phyloP scores from a whole-genome alignment of 176 grass and related monocot species.

The Phoenix roebelenii region DNA sequence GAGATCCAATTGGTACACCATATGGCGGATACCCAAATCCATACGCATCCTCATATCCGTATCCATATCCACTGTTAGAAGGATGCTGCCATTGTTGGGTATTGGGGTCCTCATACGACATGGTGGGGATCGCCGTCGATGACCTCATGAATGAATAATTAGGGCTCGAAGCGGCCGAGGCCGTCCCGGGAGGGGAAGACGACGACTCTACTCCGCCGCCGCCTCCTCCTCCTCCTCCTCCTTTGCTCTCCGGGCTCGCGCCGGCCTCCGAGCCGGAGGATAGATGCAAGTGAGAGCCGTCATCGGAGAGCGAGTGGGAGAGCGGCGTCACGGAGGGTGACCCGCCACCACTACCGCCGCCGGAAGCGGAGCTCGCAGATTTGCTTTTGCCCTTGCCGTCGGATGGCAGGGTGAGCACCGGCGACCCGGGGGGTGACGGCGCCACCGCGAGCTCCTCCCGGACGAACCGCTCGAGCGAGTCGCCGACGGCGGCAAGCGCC shows the following conservation, averaged over 20 bases:
- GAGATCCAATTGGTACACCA: neutral
- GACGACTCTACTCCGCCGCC: neutral
- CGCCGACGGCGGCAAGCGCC: slow-evolving; percentile 47
- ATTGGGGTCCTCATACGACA: slow-evolving; percentile 31
- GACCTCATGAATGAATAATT: slow-evolving; percentile 32
- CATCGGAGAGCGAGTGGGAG: slow-evolving; percentile 61
- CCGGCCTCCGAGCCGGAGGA: slow-evolving; percentile 5
- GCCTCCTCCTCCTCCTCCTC: neutral
- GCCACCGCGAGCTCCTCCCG: slow-evolving; percentile 38
- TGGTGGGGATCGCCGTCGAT: slow-evolving; percentile 32
- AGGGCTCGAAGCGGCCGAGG: neutral
- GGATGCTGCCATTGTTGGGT: slow-evolving; percentile 10
- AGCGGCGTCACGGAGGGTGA: slow-evolving; percentile 69
- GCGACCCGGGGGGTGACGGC: slow-evolving; percentile 28
- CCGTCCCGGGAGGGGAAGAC: neutral
- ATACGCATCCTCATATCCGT: slow-evolving; percentile 18
- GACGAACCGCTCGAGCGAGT: slow-evolving; percentile 51
- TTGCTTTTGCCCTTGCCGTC: slow-evolving; percentile 23
- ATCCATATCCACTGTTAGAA: slow-evolving; percentile 23
- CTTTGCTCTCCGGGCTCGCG: slow-evolving; percentile 1
- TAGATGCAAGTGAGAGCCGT: slow-evolving; percentile 16
- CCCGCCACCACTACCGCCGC: slow-evolving; percentile 9
- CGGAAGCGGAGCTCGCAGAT: neutral
- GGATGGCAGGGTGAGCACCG: slow-evolving; percentile 62
- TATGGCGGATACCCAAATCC: neutral